Base-by-base conservation (phyloP, 495 filamentous ascomycete species). In the Bryoglossum gracile region DNA sequence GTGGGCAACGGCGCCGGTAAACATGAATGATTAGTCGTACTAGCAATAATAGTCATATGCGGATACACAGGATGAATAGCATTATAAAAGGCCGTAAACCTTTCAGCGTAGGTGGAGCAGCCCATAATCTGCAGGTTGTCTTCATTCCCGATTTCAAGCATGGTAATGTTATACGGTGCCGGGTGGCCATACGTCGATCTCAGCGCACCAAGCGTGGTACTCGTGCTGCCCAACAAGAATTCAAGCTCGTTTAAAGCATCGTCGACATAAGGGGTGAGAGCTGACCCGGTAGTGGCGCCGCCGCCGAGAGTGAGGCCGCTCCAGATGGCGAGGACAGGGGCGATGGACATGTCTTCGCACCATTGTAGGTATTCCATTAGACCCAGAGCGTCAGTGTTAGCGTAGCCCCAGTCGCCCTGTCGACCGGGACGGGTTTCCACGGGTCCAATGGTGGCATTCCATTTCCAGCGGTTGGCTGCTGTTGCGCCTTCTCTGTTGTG, bases 391-490 rank as follows among this genome's bases (percentile, higher is more conserved):
- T 77, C 72, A 2, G 70, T 71, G 24, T 77, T 75, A 6, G 70
- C 62, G 50, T 79, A 79, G 18, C 56, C 51, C 76, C 76, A 80
- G 41, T 70, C 63, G 32, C 69, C 57, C 50, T 60, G 62, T 32
- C 74, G 61, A 16, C 76, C 74, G 3, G 75, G 72, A 6, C 76
- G 59, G 22, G 75, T 58, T 13, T 69, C 64, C 2, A 76, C 60
- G 1, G 70, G 68, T 0, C 76, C 76, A 37, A 80, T 76, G 0
- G 75, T 78, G 39, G 68, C 60, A 46, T 76, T 75, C 76, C 76
- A 80, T 26, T 70, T 68, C 72, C 74, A 80, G 36, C 73, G 60
- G 39, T 49, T 58, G 4, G 57, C 59, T 8, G 63, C 42, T 11
- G 46, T 62, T 3, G 64, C 37, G 30, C 70, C 70, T 34, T 73